These are phyloP conservation scores for Poterioochromonas sp. DNA, from an alignment of 352 stramenopile species.

Conservation along the genomic window DNA sequence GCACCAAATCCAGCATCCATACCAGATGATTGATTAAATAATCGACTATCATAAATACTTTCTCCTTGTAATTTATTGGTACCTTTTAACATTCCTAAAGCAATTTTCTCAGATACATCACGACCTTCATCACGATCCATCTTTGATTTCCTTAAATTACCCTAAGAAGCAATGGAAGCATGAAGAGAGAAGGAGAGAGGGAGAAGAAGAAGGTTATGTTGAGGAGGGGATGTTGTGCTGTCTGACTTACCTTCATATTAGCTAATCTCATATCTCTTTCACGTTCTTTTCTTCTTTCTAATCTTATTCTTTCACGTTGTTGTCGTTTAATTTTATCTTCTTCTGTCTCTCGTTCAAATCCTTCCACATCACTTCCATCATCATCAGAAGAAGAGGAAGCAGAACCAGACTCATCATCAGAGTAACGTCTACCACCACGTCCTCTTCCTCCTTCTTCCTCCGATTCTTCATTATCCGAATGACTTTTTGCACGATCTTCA, in stretches of 20 bases:
- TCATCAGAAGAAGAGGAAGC: neutral
- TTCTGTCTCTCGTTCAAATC: conserved; percentile 82
- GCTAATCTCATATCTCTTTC: conserved; percentile 90
- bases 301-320: conserved; percentile 66
- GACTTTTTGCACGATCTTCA: neutral
- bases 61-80: conserved; percentile 64
- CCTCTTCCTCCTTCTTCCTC: conserved; percentile 56
- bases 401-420: neutral
- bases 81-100: conserved; percentile 85
- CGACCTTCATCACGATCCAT: conserved; percentile 84
- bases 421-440: too few relatives aligned
- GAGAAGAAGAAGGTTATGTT: neutral
- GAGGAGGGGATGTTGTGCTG: too few relatives aligned
- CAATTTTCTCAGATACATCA: conserved; percentile 98
- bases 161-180: neutral
- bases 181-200: neutral
- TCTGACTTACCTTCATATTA: conserved; percentile 67
- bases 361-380: conserved; percentile 35
- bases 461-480: conserved; percentile 49
- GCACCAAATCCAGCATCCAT: conserved; percentile 86
- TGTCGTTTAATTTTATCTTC: conserved; percentile 79
- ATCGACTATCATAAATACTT: conserved; percentile 85
- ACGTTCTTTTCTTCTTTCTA: conserved; percentile 71
- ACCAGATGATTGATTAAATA: conserved; percentile 96
- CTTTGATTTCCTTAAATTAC: conserved; percentile 46